These are phyloP conservation scores for Backusella mclennaniae DNA, from an alignment of 192 early-diverging fungal species.

Conservation along the genomic window DNA sequence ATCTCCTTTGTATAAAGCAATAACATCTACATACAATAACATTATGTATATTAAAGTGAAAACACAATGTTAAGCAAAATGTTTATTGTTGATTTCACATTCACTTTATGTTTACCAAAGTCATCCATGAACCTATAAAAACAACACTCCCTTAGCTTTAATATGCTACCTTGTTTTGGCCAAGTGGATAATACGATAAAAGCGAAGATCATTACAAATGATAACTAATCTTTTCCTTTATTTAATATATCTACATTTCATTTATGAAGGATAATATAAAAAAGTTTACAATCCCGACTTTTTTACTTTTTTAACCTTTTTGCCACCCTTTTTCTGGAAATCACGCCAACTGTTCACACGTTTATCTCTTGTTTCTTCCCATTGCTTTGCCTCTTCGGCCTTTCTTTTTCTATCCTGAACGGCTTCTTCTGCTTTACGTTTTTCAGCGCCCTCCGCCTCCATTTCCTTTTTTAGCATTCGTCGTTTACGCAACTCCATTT, in stretches of 20 bases:
- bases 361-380: slow-evolving; percentile 56
- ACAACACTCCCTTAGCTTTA: too few species aligned
- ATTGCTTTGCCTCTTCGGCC: slow-evolving; percentile 51
- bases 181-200: too few species aligned
- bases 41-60: too few species aligned
- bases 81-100: too few species aligned
- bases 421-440: slow-evolving; percentile 50
- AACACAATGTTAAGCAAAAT: too few species aligned
- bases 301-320: slow-evolving; percentile 52
- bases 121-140: too few species aligned
- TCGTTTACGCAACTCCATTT: slow-evolving; percentile 49
- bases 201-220: too few species aligned
- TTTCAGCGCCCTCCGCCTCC: slow-evolving; percentile 48
- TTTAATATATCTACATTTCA: background rate
- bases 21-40: too few species aligned
- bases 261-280: background rate
- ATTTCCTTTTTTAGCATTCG: slow-evolving; percentile 54
- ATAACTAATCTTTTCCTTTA: too few species aligned
- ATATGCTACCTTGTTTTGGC: too few species aligned
- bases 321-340: slow-evolving; percentile 52
- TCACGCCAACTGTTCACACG: slow-evolving; percentile 61
- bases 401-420: slow-evolving; percentile 53
- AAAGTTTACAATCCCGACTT: slow-evolving; percentile 15
- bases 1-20: too few species aligned
- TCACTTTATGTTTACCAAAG: too few species aligned